Evolutionary conservation across 345 rosid species (phyloP), one percentile per base, ranked within the genome.

Genomic region (Orychophragmus violaceus): DNA sequence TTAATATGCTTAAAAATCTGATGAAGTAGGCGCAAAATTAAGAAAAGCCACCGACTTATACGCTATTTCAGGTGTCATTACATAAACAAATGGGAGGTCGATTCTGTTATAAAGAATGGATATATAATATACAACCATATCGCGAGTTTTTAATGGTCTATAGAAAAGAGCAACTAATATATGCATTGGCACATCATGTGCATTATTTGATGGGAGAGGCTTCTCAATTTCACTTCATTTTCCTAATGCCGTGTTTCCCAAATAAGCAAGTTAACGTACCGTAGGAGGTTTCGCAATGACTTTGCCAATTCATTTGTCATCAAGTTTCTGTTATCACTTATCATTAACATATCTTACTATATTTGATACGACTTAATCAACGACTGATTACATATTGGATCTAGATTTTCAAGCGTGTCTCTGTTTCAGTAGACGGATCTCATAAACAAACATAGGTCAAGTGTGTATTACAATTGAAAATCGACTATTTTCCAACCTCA

Each of bases 1-100:
- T 39, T 64, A 18, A 13, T 18, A 0, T 37, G 46, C 2, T 51
- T 35, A 48, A n/a, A 37, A 32, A 35, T 30, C 35, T 2, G 1
- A 27, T 5, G 12, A 36, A 21, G 46, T 56, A 56, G 18, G 39
- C 41, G 50, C 17, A 48, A 2, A 13, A 59, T 36, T 24, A 13
- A 48, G 23, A 14, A 41, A 7, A 16, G 29, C 17, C 57, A 70
- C 69, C 75, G 69, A 62, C 69, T 33, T 71, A 6, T 28, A 35
- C 49, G 69, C 56, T 54, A 42, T 70, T 53, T 32, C 62, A 52
- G 55, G 29, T 54, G 56, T 5, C 27, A 23, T 5, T 8, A 46
- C 63, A 51, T 51, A 60, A 61, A 69, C 61, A 69, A 69, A 39
- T 51, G 61, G 32, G 44, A 27, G 24, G 66, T 59, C 51, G 18